Conservation (phyloP, 345 rosid species). For the Salix viminalis region DNA sequence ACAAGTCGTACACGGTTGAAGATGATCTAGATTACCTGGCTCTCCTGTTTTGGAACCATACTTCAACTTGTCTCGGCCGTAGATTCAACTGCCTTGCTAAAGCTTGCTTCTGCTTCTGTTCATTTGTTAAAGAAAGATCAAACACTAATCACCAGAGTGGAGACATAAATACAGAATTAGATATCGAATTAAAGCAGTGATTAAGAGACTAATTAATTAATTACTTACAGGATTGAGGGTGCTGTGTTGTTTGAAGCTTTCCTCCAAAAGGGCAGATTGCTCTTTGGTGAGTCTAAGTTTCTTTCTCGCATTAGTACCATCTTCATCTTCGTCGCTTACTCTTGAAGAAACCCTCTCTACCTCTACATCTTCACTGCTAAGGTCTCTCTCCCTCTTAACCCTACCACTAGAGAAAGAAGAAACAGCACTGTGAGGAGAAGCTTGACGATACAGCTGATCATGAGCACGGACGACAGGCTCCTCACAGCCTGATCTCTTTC, state of each 20-base stretch:
- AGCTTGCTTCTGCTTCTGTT: conserved; percentile 63
- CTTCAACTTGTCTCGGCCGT: conserved; percentile 89
- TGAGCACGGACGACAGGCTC: conserved; percentile 15
- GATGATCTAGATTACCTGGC: conserved; percentile 53
- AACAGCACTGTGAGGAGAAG: conserved; percentile 41
- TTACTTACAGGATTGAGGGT: conserved; percentile 53
- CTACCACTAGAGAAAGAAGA: conserved; percentile 30
- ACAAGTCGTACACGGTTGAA: too few species aligned
- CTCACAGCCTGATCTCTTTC: conserved; percentile 8
- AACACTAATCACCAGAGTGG: background rate
- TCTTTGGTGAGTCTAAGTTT: conserved; percentile 52
- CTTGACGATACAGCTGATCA: conserved; percentile 37
- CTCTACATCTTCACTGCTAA: conserved; percentile 33
- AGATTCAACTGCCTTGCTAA: conserved; percentile 82
- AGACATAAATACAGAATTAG: background rate
- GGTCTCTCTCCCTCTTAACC: conserved; percentile 45
- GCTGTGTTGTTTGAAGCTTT: conserved; percentile 46
- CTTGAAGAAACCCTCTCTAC: conserved; percentile 24
- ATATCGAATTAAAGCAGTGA: background rate
- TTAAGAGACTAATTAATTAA: background rate
- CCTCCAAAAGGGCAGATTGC: conserved; percentile 47
- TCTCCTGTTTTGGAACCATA: conserved; percentile 99
- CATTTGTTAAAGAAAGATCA: background rate
- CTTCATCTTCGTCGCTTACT: conserved; percentile 27
- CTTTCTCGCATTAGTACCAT: conserved; percentile 60